Conservation (phyloP, 192 early-diverging fungal genomes). For the Backusella tarrabulga region DNA sequence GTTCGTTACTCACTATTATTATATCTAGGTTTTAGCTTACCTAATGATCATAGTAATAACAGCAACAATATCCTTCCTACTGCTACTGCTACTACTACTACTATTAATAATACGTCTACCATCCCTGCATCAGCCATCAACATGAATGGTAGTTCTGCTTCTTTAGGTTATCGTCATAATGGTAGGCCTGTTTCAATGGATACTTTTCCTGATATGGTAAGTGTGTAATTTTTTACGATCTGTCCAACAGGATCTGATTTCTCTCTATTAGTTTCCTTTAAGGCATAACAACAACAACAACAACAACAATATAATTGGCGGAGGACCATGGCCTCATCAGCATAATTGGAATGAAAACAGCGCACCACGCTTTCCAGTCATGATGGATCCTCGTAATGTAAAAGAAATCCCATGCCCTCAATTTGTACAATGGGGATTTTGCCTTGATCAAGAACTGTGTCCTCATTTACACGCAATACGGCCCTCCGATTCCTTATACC, state of each 20-base stretch:
- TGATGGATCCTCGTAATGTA: background rate
- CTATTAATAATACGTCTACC: background rate
- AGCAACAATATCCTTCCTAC: background rate
- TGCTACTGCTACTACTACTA: background rate
- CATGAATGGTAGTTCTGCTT: background rate
- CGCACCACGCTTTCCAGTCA: background rate
- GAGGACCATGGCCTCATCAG: background rate
- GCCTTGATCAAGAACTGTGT: background rate
- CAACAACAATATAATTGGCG: background rate
- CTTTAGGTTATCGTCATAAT: background rate
- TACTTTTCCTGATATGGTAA: slow-evolving; percentile 47
- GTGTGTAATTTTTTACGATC: slow-evolving; percentile 37
- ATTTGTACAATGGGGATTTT: background rate
- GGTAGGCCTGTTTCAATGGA: slow-evolving; percentile 16
- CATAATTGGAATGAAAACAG: background rate
- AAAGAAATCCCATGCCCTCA: slow-evolving; percentile 2
- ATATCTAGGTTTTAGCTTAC: background rate
- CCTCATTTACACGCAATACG: background rate
- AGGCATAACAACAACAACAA: slow-evolving; percentile 27
- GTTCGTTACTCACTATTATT: background rate
- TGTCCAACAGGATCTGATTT: background rate
- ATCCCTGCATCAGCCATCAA: background rate
- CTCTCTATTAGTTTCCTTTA: slow-evolving; percentile 10
- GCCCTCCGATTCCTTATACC: slow-evolving; percentile 2
- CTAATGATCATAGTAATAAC: background rate